Evolutionary conservation across 2,329 filamentous ascomycete genomes (phyloP).

Genomic region (Epichloe baconii): DNA sequence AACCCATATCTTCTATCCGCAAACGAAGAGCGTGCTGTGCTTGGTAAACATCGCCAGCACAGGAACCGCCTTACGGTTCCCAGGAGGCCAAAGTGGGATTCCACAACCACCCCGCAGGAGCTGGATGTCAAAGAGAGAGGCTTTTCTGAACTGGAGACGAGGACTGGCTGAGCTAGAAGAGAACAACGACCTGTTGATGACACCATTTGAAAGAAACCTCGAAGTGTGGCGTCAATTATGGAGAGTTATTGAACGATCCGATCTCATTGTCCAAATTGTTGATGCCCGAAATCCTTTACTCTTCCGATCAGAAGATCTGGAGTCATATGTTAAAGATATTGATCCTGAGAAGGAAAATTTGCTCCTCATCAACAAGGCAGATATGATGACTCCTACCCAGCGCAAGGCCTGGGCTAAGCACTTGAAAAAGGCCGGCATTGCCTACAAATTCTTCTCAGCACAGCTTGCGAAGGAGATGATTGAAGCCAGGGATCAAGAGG

Average conservation of each 20-base stretch:
- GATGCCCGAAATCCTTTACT: conserved; percentile 90
- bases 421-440: conserved; percentile 66
- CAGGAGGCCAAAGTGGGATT: conserved; percentile 78
- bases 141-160: conserved; percentile 76
- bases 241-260: conserved; percentile 94
- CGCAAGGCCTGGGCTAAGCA: conserved; percentile 75
- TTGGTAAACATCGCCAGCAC: conserved; percentile 75
- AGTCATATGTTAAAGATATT: conserved; percentile 87
- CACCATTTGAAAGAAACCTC: conserved; percentile 90
- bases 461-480: conserved; percentile 80
- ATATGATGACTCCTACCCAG: conserved; percentile 92
- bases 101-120: conserved; percentile 68
- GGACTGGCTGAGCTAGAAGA: conserved; percentile 88
- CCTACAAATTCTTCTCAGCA: conserved; percentile 94
- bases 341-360: conserved; percentile 80
- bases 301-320: conserved; percentile 88
- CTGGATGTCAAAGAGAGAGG: conserved; percentile 67
- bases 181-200: conserved; percentile 89
- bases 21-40: conserved; percentile 63
- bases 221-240: conserved; percentile 97
- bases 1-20: conserved; percentile 87
- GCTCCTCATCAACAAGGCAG: conserved; percentile 92
- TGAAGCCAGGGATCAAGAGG: conserved; percentile 51
- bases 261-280: conserved; percentile 94
- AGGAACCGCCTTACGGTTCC: conserved; percentile 73